These are phyloP conservation scores for Candida tetrigidarum DNA, from an alignment of 1,139 yeast genomes.

Conservation along the genomic window DNA sequence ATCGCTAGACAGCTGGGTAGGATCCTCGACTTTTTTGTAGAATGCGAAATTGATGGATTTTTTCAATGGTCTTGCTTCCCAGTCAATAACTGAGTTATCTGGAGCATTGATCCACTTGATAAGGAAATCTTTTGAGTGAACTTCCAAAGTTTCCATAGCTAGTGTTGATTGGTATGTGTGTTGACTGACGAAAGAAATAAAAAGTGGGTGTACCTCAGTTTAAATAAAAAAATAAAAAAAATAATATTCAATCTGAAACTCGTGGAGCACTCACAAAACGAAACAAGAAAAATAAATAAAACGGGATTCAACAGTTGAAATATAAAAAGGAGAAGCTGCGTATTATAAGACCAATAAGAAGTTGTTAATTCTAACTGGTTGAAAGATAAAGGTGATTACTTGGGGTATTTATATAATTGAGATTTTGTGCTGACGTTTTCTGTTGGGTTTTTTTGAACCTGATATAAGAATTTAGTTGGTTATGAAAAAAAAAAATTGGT, in stretches of 20 bases:
- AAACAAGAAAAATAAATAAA: neutral
- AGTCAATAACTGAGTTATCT: conserved; percentile 65
- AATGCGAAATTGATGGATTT: conserved; percentile 76
- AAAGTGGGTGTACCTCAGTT: neutral
- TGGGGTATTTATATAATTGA: neutral
- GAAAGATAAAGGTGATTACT: neutral
- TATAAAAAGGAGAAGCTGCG: too few species aligned
- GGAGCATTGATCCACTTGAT: conserved; percentile 90
- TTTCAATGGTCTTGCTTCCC: conserved; percentile 85
- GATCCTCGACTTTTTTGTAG: conserved; percentile 47
- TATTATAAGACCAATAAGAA: neutral
- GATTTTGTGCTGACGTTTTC: neutral
- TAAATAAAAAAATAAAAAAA: neutral
- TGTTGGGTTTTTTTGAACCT: neutral
- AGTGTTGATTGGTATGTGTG: neutral
- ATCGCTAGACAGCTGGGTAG: conserved; percentile 7
- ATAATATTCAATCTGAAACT: too few species aligned
- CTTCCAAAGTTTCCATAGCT: conserved; percentile 70
- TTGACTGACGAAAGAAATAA: neutral
- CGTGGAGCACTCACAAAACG: neutral
- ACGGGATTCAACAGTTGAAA: too few species aligned
- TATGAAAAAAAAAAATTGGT: too few species aligned
- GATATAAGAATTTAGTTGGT: neutral
- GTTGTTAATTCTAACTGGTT: neutral
- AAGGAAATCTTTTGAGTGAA: conserved; percentile 85